These are phyloP conservation scores for Nemania serpens DNA, from an alignment of 2,329 filamentous ascomycete genomes.

Conservation along the genomic window DNA sequence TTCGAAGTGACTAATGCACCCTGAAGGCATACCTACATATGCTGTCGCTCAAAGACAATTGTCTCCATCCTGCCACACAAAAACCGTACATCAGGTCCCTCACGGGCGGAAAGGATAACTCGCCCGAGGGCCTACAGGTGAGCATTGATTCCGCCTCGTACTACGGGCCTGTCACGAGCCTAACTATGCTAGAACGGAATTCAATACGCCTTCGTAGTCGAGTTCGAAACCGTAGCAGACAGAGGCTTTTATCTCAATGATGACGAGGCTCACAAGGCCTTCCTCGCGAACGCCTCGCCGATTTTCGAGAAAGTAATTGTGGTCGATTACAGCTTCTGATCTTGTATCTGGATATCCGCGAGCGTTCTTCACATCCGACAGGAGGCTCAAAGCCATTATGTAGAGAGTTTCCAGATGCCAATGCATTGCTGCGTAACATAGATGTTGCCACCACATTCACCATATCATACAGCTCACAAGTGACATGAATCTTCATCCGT, in stretches of 20 bases:
- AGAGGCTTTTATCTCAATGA: slow-evolving; percentile 49
- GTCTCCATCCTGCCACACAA: slow-evolving; percentile 62
- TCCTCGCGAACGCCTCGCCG: slow-evolving; percentile 26
- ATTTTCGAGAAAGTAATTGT: not conserved
- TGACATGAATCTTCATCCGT: no score
- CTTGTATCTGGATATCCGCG: not conserved
- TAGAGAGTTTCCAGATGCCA: no score
- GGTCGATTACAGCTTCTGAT: not conserved
- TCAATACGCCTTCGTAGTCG: slow-evolving; percentile 49
- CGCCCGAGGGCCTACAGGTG: slow-evolving; percentile 64
- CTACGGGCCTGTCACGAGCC: not conserved
- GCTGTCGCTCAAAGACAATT: slow-evolving; percentile 60
- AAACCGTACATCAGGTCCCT: slow-evolving; percentile 64
- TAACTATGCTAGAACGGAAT: slow-evolving; percentile 43
- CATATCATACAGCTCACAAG: no score
- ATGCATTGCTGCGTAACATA: no score
- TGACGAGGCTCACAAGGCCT: slow-evolving; percentile 46
- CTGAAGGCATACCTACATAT: slow-evolving; percentile 45
- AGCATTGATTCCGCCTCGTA: slow-evolving; percentile 17
- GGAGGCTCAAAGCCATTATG: no score
- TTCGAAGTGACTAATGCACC: not conserved
- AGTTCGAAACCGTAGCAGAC: slow-evolving; percentile 47
- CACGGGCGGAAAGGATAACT: slow-evolving; percentile 65
- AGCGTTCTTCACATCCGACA: no score
- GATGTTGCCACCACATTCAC: no score